Base-by-base conservation (phyloP, 306 rosid genomes). In the Malus orientalis region DNA sequence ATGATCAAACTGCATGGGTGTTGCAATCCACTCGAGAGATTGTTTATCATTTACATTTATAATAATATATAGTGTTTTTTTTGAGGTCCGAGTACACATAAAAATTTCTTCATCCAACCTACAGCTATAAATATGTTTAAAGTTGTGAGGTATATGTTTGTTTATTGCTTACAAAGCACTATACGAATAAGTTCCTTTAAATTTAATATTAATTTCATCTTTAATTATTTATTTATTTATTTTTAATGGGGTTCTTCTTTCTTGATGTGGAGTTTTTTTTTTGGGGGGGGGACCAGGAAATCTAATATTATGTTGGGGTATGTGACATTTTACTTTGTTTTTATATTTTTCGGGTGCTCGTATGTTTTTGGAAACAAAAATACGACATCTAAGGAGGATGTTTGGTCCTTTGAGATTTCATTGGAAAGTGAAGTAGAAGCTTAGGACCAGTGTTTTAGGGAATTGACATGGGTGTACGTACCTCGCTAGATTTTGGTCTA, bases 321-420 rank as follows among this genome's bases (percentile, higher is more conserved):
- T 68, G 90, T 75, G 86, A 87, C 84, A 82, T 74, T 16, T 74
- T 76, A 80, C 4, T 80, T 16, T 80, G 75, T 84, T 81, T 84
- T 81, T 73, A 81, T 73, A 80, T 84, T 80, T 85, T 88, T 86
- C 67, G 86, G 86, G 89, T 86, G 96, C 93, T 92, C 98, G 98
- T 90, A 97, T 97, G 93, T 85, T 92, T 90, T 95, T 77, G 98
- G 88, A 89, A 51, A 51, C 55, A 15, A 51, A 88, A 95, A 86
- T 83, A 94, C 82, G 95, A 94, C 95, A 84, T 87, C 75, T 84
- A 84, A 80, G 82, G 91, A 90, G 98, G 68, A 94, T 92, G 96
- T 94, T 94, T 94, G 95, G 97, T 94, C 97, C 86, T 94, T 78
- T 82, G 77, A 94, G 95, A 90, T 91, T 86, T 94, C 86, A 81